Evolutionary conservation across 225 moss, liverwort and hornwort genomes (phyloP), one percentile per base, ranked within the genome.

Genomic region (Rhytidiadelphus loreus): DNA sequence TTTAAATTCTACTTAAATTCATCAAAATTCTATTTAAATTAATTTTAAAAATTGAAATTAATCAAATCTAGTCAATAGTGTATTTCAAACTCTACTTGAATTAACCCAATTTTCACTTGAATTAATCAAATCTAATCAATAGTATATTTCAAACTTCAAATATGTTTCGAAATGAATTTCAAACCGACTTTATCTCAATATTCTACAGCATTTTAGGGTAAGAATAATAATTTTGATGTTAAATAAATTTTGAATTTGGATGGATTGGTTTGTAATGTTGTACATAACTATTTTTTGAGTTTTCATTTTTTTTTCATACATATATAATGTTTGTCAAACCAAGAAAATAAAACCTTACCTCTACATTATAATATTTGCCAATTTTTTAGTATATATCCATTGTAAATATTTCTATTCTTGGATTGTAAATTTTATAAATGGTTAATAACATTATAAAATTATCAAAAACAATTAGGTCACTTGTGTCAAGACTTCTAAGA

Each of bases 161-260:
- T 2, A 96, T 96, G 96, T 98, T 93, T 87, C 88, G 70, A 48
- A 96, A 96, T 16, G 83, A 96, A 53, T 98, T 98, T 74, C 97
- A 98, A 94, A 96, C 92, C 0, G 76, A 92, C 71, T 96, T 96
- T 77, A 87, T 98, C 39, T 95, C 96, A 87, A 96, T 96, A 41
- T 92, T 98, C 8, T 96, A 95, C 15, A 92, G 88, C 72, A 94
- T 96, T 82, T 21, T 28, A 18, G 91, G 95, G 96, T 98, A 88
- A 93, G 35, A 78, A 46, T 35, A 8, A 4, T 4, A n/a, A 1
- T 83, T 80, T 16, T 30, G 6, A 30, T 56, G 20, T 23, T 26
- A 21, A 63, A 5, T 26, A 12, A 16, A 25, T 12, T 28, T 85
- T 21, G 9, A 9, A 26, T 28, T 8, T 12, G 2, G 37, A 3